Base-by-base conservation (phyloP, 257 asterid species). In the Ilex aquifolium region DNA sequence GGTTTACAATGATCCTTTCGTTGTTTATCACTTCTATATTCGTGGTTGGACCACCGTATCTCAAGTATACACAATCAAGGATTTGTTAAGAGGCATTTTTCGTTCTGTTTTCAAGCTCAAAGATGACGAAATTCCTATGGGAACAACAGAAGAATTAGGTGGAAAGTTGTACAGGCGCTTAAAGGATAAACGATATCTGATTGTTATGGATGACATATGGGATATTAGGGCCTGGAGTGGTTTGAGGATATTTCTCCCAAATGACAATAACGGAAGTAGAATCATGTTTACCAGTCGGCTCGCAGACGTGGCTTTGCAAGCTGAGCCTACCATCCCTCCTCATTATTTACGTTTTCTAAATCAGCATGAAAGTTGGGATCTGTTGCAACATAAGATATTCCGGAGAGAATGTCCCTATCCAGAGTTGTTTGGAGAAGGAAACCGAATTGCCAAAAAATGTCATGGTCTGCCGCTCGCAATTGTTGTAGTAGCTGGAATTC, bases 161-260 rank as follows among this genome's bases (percentile, higher is more conserved):
- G 14, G 10, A 27, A 32, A 6, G 3, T 32, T 76, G 39, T 44
- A 71, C 55, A 67, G 57, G 13, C 66, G 42, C 42, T 13, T 76
- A 11, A 50, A 30, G 57, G 49, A 40, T 12, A 68, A 16, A 11
- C 60, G 56, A 31, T 80, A 70, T 46, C 60, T 80, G 0, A 44
- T 80, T 0, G 82, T 80, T 13, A 56, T 80, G 15, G 82, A 80
- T 59, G 85, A 76, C 62, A 65, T 73, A 66, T 76, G 85, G 82
- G 73, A 70, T 12, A 15, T 0, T 0, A 9, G 1, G 0, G 65
- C 54, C 7, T 80, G 78, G 82, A 66, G 64, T 48, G 54, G 13
- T 8, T 44, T 80, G 0, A 62, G 12, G 15, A 7, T 12, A 5
- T 27, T 11, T 2, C 57, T 73, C 2, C 82, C 76, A 1, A 69